Evolutionary conservation across 139 green algal species (phyloP).

Genomic region (Tetratostichococcus sp.): DNA sequence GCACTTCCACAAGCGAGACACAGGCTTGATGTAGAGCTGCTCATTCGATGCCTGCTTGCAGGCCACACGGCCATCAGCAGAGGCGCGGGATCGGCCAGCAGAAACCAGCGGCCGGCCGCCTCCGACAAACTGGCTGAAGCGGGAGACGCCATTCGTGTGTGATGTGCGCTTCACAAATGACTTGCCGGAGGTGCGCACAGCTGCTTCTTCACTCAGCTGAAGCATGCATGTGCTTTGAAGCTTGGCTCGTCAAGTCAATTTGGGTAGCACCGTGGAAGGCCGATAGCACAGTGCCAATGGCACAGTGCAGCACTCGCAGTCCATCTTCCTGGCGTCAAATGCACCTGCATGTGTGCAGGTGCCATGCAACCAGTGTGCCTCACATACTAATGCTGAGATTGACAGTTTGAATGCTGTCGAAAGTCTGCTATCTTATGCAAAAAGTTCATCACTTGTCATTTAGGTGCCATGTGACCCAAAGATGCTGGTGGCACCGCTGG

Average conservation of each 20-base stretch:
- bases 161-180: slow-evolving; percentile 63
- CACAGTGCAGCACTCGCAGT: no score
- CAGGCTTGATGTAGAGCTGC: no score
- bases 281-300: no score
- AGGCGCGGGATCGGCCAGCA: background rate
- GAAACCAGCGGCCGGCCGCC: background rate
- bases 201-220: no score
- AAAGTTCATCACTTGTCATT: background rate
- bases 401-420: background rate
- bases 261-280: no score
- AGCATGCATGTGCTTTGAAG: no score
- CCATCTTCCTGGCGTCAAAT: no score
- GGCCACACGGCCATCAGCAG: background rate
- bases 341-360: no score
- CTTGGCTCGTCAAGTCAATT: no score
- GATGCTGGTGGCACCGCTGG: slow-evolving; percentile 50
- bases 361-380: background rate
- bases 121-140: slow-evolving; percentile 8
- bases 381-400: background rate
- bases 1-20: no score
- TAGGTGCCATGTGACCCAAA: slow-evolving; percentile 72
- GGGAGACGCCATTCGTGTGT: slow-evolving; percentile 55
- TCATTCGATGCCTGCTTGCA: background rate
- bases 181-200: slow-evolving; percentile 49
- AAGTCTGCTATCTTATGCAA: background rate